Conservation (phyloP, 768 basidiomycete species). For the Asterophora lycoperdoides region DNA sequence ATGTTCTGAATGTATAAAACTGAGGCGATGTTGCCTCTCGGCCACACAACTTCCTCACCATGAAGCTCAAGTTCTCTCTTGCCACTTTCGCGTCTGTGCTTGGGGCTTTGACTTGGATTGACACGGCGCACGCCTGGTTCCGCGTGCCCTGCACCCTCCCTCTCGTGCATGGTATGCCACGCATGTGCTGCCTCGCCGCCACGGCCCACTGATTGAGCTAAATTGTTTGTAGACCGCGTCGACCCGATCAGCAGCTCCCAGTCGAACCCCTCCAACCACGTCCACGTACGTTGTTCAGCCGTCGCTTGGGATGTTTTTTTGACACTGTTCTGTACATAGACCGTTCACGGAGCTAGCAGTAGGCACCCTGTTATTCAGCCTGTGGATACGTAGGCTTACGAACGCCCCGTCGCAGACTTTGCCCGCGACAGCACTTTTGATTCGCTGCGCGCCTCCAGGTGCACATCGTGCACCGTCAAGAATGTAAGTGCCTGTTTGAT, state of each 20-base stretch:
- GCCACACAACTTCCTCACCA: not conserved
- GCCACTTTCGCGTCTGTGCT: constrained; percentile 13
- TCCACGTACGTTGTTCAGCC: constrained; percentile 32
- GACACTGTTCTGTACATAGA: constrained; percentile 26
- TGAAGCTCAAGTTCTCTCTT: constrained; percentile 11
- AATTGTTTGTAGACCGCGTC: constrained; percentile 30
- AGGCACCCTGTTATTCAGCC: constrained; percentile 5
- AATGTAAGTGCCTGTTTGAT: constrained; percentile 24
- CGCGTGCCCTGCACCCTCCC: constrained; percentile 38
- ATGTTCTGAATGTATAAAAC: constrained; percentile 6
- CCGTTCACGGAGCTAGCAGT: constrained; percentile 38
- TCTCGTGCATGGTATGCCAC: constrained; percentile 24
- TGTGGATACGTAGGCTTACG: not conserved
- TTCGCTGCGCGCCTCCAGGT: constrained; percentile 30
- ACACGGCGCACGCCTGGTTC: constrained; percentile 33
- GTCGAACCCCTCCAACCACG: constrained; percentile 33
- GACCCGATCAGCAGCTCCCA: constrained; percentile 37
- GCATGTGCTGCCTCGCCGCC: too few relatives aligned
- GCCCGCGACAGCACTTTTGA: constrained; percentile 30
- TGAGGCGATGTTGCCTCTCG: not conserved
- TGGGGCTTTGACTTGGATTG: constrained; percentile 14
- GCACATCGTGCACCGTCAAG: constrained; percentile 34
- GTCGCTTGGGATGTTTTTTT: too few relatives aligned
- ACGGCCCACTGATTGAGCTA: too few relatives aligned
- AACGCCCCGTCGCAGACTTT: constrained; percentile 25